Base-by-base conservation (phyloP, 1,284 basidiomycete species). In the Papiliotrema flavescens region DNA sequence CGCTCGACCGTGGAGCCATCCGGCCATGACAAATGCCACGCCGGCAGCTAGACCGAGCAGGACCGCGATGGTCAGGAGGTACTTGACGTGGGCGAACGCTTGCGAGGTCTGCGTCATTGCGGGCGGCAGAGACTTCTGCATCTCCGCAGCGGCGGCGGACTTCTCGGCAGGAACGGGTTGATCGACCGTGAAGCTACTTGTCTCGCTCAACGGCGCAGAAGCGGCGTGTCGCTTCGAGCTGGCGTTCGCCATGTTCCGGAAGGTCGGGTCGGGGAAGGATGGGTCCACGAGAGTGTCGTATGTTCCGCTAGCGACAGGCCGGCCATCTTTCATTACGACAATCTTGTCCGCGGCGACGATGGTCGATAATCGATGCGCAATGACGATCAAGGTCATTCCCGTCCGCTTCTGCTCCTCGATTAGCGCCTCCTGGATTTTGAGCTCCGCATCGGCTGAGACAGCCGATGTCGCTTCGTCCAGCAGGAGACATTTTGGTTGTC, bases 361-460 rank as follows among this genome's bases (percentile, higher is more conserved):
- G 19, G 75, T 67, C 20, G 69, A 73, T 3, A 78, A 55, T 3
- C 76, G 65, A 62, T 78, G 77, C 8, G 77, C 77, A 15, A 77
- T 75, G 54, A 76, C 72, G 63, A 72, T 64, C 4, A 71, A 57
- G 0, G 71, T 74, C 69, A 74, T 70, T 2, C 69, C 69, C 3
- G 51, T 49, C n/a, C 53, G 50, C 19, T 54, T 55, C 47, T 70
- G 70, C 52, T 70, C 67, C 24, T 55, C 53, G 32, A 63, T 52
- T 26, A 79, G 70, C 11, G 75, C 66, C 43, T 67, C 56, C 64
- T 78, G 76, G 54, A 79, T 71, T 26, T 70, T 64, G 22, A 71
- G 54, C 58, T 79, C 78, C 3, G 76, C 74, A 24, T 76, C 73
- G 1, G 73, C 67, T 57, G 79, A 78, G 3, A 79, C 66, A 13